These are phyloP conservation scores for Eucalyptus urophylla DNA, from an alignment of 345 rosid genomes.

Conservation along the genomic window DNA sequence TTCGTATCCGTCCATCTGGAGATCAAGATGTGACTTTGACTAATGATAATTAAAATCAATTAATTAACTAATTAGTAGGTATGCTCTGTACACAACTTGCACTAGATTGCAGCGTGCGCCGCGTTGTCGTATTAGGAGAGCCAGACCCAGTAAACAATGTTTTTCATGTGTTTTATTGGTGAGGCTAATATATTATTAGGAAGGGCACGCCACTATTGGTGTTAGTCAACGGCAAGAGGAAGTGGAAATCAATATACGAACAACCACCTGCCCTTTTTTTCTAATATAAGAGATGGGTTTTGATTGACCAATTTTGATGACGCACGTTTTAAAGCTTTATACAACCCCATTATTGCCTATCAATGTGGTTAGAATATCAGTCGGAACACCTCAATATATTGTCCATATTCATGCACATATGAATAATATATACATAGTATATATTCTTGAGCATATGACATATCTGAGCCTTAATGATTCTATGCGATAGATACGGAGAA, in stretches of 20 bases:
- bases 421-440: not conserved
- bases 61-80: not conserved
- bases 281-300: not conserved
- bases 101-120: not conserved
- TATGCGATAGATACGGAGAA: not conserved
- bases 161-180: not conserved
- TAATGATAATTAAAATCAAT: not conserved
- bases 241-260: not conserved
- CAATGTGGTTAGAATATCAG: not conserved
- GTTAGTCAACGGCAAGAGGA: not conserved
- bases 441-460: not conserved
- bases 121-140: not conserved
- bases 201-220: not conserved
- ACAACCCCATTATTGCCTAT: not conserved
- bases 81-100: not conserved
- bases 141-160: not conserved
- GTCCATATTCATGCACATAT: not conserved
- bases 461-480: not conserved
- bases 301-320: not conserved
- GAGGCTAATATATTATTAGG: not conserved
- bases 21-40: not conserved
- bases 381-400: not conserved
- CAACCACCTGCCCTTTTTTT: not conserved
- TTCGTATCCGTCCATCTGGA: not conserved
- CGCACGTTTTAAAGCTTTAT: not conserved